Evolutionary conservation across 257 asterid species (phyloP).

Genomic region (Solanum chiquidenum): DNA sequence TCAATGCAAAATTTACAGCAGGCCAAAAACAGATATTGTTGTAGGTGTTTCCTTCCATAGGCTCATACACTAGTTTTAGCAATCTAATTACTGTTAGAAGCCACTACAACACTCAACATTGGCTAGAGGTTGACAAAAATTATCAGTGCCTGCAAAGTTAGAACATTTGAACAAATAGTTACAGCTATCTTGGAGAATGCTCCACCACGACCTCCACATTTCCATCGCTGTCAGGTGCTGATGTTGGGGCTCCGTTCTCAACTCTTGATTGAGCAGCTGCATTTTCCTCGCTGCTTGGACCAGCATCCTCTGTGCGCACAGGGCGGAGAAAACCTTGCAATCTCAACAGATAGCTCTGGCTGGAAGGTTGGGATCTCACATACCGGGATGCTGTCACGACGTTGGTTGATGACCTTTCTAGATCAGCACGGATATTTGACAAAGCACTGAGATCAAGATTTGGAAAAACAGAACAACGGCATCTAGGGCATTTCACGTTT

Average conservation of each 20-base stretch:
- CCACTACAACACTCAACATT: neutral
- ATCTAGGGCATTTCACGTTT: constrained; percentile 89
- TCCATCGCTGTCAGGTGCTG: constrained; percentile 5
- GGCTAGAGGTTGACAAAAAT: neutral
- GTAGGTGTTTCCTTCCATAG: neutral
- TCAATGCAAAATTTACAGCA: neutral
- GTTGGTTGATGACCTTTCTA: constrained; percentile 38
- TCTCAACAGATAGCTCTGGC: constrained; percentile 70
- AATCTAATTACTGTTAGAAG: neutral
- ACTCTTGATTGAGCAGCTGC: constrained; percentile 18
- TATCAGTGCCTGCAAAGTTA: neutral
- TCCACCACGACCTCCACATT: constrained; percentile 38
- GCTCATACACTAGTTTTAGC: neutral
- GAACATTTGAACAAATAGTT: neutral
- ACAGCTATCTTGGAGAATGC: constrained; percentile 5
- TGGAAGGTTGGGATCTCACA: constrained; percentile 56
- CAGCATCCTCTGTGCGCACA: constrained; percentile 35
- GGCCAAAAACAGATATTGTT: neutral
- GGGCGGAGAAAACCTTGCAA: constrained; percentile 71
- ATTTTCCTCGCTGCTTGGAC: constrained; percentile 9
- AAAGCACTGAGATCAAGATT: constrained; percentile 91
- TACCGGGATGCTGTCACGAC: constrained; percentile 47
- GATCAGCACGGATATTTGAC: constrained; percentile 58
- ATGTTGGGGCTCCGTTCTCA: constrained; percentile 11
- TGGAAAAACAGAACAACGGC: constrained; percentile 94